These are phyloP conservation scores for Neurospora hispaniola DNA, from an alignment of 495 filamentous ascomycete species.

Conservation along the genomic window DNA sequence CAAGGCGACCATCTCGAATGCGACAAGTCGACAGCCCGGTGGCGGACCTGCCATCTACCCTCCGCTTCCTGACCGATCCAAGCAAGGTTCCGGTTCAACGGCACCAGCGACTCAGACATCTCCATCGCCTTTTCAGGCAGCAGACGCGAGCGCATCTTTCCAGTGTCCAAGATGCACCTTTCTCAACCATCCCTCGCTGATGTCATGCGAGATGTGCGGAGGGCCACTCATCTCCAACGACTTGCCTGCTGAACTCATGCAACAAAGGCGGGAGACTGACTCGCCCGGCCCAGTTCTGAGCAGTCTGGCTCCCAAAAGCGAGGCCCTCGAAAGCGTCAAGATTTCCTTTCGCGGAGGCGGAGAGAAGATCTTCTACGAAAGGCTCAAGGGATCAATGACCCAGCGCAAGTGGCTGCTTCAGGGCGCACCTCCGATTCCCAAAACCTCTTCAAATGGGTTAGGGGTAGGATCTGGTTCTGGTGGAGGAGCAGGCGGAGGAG, in stretches of 20 bases:
- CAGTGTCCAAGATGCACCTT: slow-evolving; percentile 90
- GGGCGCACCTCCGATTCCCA: slow-evolving; percentile 80
- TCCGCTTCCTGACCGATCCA: slow-evolving; percentile 18
- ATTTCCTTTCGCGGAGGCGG: slow-evolving; percentile 85
- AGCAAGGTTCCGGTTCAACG: slow-evolving; percentile 9
- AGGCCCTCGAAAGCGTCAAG: slow-evolving; percentile 69
- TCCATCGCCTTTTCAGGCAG: background rate
- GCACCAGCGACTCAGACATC: background rate
- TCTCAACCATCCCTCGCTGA: slow-evolving; percentile 78
- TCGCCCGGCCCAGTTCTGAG: slow-evolving; percentile 68
- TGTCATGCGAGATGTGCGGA: slow-evolving; percentile 85
- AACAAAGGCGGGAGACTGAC: slow-evolving; percentile 43
- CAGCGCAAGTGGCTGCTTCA: slow-evolving; percentile 96
- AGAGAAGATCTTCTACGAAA: slow-evolving; percentile 80
- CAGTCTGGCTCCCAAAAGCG: slow-evolving; percentile 29
- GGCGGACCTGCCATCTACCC: slow-evolving; percentile 14
- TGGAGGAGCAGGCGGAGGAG: slow-evolving; percentile 3
- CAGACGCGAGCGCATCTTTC: slow-evolving; percentile 35
- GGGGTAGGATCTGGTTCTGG: slow-evolving; percentile 41
- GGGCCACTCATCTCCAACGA: slow-evolving; percentile 56
- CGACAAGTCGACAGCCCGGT: slow-evolving; percentile 38
- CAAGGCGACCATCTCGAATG: slow-evolving; percentile 71
- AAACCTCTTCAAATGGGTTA: slow-evolving; percentile 39
- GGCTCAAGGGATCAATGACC: slow-evolving; percentile 74
- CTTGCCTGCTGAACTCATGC: slow-evolving; percentile 29